Base-by-base conservation (phyloP, 2,329 filamentous ascomycete species). In the Lecanicillium sp. region DNA sequence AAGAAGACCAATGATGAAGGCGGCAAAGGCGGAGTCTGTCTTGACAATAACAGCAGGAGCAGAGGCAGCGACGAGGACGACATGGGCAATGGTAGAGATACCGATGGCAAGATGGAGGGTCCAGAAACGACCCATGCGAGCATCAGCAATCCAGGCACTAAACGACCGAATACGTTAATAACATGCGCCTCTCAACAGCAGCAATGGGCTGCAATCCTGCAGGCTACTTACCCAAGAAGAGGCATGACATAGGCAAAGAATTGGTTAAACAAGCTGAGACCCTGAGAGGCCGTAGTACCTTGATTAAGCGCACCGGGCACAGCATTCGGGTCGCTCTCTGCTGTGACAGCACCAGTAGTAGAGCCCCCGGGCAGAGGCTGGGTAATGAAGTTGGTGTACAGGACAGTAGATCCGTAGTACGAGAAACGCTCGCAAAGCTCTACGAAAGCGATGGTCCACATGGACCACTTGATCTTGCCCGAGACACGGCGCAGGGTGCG, bases 401-500 rank as follows among this genome's bases (percentile, higher is more conserved):
- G 67, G 22, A 80, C 70, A 31, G 75, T 72, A 4, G 78, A 80
- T 39, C 83, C 83, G 52, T 87, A 86, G 72, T 85, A 88, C 12
- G 78, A 82, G 62, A 85, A 85, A 35, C 83, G 78, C 63, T 88
- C 83, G 62, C 79, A 84, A 41, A 85, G 64, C 60, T 88, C 83
- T 43, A 83, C 75, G 45, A 85, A 78, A 34, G 80, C 81, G 43
- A 88, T 75, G 18, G 77, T 79, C 61, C 78, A 87, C 42, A 80
- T 73, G 39, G 70, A 63, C 70, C 72, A 78, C 35, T 78, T 77
- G 44, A 87, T 74, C 52, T 68, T 69, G 45, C 76, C 79, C 11
- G 78, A 74, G 16, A 83, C 72, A 50, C 77, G 75, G 35, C 68
- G 72, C n/a, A 83, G 70, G 0, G 74, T 79, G 12, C 46, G 54